These are phyloP conservation scores for Leccinum pachyderme DNA, from an alignment of 1,284 basidiomycete genomes.

Conservation along the genomic window DNA sequence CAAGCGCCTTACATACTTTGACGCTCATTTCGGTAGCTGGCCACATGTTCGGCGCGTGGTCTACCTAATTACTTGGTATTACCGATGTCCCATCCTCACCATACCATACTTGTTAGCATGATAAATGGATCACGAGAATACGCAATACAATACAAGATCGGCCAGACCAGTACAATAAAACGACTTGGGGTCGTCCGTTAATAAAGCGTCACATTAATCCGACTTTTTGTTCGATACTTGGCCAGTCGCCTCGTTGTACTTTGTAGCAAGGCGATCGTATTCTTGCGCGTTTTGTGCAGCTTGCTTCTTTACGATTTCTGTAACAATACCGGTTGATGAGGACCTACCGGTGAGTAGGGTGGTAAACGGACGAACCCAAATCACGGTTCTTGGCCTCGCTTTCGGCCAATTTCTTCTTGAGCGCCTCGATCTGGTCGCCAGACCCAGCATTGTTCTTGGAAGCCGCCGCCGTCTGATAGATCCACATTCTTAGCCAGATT, in stretches of 20 bases:
- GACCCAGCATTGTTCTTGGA: constrained; percentile 35
- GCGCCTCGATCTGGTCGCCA: constrained; percentile 56
- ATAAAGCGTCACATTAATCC: constrained; percentile 17
- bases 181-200: neutral
- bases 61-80: neutral
- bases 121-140: neutral
- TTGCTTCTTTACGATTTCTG: constrained; percentile 83
- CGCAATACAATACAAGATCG: neutral
- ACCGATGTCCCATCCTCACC: neutral
- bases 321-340: neutral
- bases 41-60: too few relatives aligned
- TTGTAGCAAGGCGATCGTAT: constrained; percentile 78
- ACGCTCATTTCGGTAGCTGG: too few relatives aligned
- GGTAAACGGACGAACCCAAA: constrained; percentile 52
- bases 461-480: constrained; percentile 39
- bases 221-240: constrained; percentile 33
- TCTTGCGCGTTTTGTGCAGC: constrained; percentile 73
- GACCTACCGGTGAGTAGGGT: neutral
- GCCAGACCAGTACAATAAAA: neutral
- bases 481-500: neutral
- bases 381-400: constrained; percentile 58
- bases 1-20: neutral
- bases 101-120: neutral
- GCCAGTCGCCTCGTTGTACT: constrained; percentile 72
- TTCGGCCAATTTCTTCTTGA: constrained; percentile 57